Base-by-base conservation (phyloP, 2,329 filamentous ascomycete genomes). In the Lecanicillium sp. region DNA sequence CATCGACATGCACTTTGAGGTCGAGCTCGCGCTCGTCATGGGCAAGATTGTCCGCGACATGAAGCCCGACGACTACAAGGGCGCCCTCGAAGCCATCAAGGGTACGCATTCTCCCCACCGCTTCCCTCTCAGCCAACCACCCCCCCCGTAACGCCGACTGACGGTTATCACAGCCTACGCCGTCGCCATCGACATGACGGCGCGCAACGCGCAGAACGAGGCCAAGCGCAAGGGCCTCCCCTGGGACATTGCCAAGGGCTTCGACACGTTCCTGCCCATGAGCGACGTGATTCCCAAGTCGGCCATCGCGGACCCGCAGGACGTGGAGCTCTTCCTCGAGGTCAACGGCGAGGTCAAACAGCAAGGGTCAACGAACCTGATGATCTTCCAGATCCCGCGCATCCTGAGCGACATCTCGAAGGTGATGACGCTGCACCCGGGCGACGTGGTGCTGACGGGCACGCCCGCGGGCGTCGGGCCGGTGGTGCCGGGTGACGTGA, bases 191-290 rank as follows among this genome's bases (percentile, higher is more conserved):
- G 93, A 98, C 70, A 94, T 98, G 88, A 98, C 93, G 9, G 93
- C 87, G 1, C 86, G 93, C 56, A 97, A 97, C 67, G 81, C 88
- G 6, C 93, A 98, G 70, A 87, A 95, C 59, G 90, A 96, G 72
- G 91, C 91, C 55, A 98, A 97, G 80, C 89, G 86, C 71, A 95
- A 93, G 75, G 90, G 93, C 29, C 82, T 97, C 14, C 93, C 93
- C 7, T 98, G 93, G 93, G 83, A 84, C 60, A 96, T 96, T 56
- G 86, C 88, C 57, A 98, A 98, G 74, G 93, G 93, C 39, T 98
- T 97, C 65, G 93, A 98, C 67, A 97, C 93, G 3, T 98, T 98
- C 73, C 77, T 95, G 44, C 93, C 93, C 50, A 78, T 98, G 61
- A 88, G 85, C 65, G 74, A 84, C 54, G 74, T 87, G 48, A 94